Evolutionary conservation across 1,284 basidiomycete genomes (phyloP), one percentile per base, ranked within the genome.

Genomic region (Hemileia vastatrix): DNA sequence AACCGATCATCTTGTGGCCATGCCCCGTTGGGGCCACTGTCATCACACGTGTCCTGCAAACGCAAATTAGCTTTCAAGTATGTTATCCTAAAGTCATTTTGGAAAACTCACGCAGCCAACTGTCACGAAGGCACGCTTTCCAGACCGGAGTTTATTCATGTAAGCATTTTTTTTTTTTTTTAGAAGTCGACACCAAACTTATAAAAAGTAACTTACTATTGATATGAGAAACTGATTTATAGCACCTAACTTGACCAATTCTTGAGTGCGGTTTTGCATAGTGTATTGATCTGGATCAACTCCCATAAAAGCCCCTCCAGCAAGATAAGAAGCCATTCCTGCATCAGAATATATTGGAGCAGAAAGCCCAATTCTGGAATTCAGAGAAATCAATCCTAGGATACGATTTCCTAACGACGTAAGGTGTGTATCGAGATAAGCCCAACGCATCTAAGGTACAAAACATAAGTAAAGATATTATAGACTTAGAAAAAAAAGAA

Each of bases 1-100:
- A 58, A 24, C 18, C 31, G 40, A 21, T 51, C 49, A 33, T 58
- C 56, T 51, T 50, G n/a, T 33, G 56, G 56, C 56, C 56, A 58
- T 6, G 56, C 48, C 11, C 56, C 56, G 8, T 32, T 47, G 4
- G 56, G 56, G 18, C 56, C 56, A 18, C 8, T 21, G 21, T 27
- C 21, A 2, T 11, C 21, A 19, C 56, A 58, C 4, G 6, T 15
- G 49, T 58, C 48, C 56, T 58, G 11, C n/a, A 3, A 36, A 31
- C 15, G n/a, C n/a, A n/a, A n/a, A n/a, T n/a, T n/a, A n/a, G n/a
- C n/a, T n/a, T n/a, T n/a, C n/a, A n/a, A n/a, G n/a, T n/a, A n/a
- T n/a, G n/a, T n/a, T n/a, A n/a, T 57, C 9, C 52, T 32, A 11
- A 31, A 18, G 43, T 48, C 21, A 49, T 19, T 43, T 15, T 4